Conservation (phyloP, 306 rosid species). For the Rosa multiflora region DNA sequence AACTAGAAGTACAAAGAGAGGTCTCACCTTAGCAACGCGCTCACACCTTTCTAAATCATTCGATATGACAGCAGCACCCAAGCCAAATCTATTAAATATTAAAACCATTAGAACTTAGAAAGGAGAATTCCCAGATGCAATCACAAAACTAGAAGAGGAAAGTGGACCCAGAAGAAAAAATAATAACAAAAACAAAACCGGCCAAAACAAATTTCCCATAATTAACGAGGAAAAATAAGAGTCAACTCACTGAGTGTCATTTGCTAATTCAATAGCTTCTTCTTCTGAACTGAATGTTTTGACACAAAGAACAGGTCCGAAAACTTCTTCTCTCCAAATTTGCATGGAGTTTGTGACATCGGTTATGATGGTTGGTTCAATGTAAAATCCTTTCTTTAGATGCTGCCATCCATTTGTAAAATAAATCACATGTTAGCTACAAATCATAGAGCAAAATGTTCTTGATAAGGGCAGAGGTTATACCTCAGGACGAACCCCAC, state of each 20-base stretch:
- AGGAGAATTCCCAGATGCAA: conserved; percentile 16
- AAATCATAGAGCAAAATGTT: conserved; percentile 16
- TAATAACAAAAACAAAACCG: not conserved
- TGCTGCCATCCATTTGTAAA: conserved; percentile 56
- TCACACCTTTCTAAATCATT: conserved; percentile 94
- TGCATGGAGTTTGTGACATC: conserved; percentile 88
- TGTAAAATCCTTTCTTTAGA: conserved; percentile 77
- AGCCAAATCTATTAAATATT: conserved; percentile 64
- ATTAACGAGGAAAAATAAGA: not conserved
- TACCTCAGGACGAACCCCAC: conserved; percentile 96
- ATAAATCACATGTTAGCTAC: not conserved
- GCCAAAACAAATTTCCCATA: not conserved
- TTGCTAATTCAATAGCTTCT: conserved; percentile 90
- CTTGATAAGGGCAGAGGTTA: conserved; percentile 12
- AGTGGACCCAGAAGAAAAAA: not conserved
- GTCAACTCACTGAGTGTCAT: conserved; percentile 69
- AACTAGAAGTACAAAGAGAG: conserved; percentile 11
- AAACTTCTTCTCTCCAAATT: conserved; percentile 97
- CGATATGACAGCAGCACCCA: conserved; percentile 91
- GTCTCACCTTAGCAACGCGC: conserved; percentile 72
- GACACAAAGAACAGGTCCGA: conserved; percentile 94
- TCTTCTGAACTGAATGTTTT: conserved; percentile 89
- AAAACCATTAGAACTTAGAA: conserved; percentile 28
- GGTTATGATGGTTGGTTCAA: conserved; percentile 77
- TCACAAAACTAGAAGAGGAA: conserved; percentile 2